A percentile compares a stretch with the other conserved stretches of the same genome.
Evolutionary conservation across 495 filamentous ascomycete species (phyloP).

Genomic region (Tuber indicum): DNA sequence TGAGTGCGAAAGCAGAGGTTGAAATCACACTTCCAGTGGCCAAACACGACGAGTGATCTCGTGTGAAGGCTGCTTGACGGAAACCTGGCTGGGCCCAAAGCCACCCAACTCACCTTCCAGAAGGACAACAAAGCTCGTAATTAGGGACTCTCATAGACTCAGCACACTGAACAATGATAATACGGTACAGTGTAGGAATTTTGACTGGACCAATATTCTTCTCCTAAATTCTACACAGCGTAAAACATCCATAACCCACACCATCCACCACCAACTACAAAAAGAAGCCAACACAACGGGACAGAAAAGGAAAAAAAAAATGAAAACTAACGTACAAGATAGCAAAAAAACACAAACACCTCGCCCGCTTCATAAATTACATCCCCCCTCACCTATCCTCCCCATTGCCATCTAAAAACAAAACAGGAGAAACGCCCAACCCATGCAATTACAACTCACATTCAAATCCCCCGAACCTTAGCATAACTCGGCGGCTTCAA

Average conservation of each 20-base stretch:
- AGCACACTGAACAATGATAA: background rate
- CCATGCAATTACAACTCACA: background rate
- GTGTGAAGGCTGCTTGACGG: too few species aligned
- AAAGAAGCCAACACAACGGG: background rate
- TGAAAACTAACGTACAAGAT: background rate
- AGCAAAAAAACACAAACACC: background rate
- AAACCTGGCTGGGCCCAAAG: too few species aligned
- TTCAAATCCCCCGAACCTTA: slow-evolving; percentile 70
- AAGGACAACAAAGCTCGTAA: too few species aligned
- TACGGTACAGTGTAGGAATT: background rate
- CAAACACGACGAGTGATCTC: too few species aligned
- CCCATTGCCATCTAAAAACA: slow-evolving; percentile 1
- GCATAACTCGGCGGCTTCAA: slow-evolving; percentile 91
- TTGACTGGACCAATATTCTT: background rate
- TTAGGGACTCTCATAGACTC: background rate
- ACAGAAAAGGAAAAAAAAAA: background rate
- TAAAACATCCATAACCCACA: background rate
- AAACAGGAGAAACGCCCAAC: slow-evolving; percentile 1
- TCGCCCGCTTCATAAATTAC: background rate
- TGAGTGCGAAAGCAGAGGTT: too few species aligned
- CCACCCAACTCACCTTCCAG: too few species aligned
- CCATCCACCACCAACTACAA: background rate
- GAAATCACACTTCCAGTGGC: too few species aligned
- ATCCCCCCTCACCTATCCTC: background rate
- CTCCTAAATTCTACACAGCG: background rate